Evolutionary conservation across 2,329 filamentous ascomycete species (phyloP).

Genomic region (Trichoderma pleuroti): DNA sequence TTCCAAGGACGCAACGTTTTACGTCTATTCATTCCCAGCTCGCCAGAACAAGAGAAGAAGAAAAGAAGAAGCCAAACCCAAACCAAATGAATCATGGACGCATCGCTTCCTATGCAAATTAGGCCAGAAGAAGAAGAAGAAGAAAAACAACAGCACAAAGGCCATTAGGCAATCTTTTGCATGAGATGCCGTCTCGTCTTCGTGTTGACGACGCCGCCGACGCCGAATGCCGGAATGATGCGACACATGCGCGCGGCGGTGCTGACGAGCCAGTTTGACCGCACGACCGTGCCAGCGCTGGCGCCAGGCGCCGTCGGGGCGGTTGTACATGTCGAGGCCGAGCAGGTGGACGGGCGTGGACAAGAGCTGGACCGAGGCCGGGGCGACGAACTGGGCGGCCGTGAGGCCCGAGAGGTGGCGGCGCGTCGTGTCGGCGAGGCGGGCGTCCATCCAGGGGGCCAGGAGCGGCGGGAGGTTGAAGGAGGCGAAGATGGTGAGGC

Average conservation of each 20-base stretch:
- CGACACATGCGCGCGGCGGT: conserved; percentile 72
- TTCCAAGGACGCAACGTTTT: not conserved
- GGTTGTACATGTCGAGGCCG: conserved; percentile 83
- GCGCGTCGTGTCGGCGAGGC: conserved; percentile 48
- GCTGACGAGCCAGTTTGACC: conserved; percentile 72
- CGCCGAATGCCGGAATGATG: conserved; percentile 84
- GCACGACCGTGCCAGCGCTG: conserved; percentile 67
- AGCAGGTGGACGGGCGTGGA: conserved; percentile 83
- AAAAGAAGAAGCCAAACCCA: not conserved
- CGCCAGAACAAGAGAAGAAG: not conserved
- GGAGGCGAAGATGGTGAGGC: conserved; percentile 82
- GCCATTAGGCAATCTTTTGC: conserved; percentile 48
- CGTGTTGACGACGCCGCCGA: conserved; percentile 82
- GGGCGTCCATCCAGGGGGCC: conserved; percentile 62
- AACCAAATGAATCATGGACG: not conserved
- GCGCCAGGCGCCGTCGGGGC: conserved; percentile 46
- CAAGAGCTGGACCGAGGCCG: conserved; percentile 72
- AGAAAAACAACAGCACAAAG: not conserved
- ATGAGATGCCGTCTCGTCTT: conserved; percentile 67
- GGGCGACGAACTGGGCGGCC: conserved; percentile 74
- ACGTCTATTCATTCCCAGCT: not conserved
- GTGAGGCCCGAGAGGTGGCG: conserved; percentile 50
- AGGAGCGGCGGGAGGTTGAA: conserved; percentile 86
- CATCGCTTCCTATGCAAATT: not conserved
- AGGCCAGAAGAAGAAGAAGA: not conserved